Evolutionary conservation across 1,284 basidiomycete species (phyloP).

Genomic region (Rhodotorula sp.): DNA sequence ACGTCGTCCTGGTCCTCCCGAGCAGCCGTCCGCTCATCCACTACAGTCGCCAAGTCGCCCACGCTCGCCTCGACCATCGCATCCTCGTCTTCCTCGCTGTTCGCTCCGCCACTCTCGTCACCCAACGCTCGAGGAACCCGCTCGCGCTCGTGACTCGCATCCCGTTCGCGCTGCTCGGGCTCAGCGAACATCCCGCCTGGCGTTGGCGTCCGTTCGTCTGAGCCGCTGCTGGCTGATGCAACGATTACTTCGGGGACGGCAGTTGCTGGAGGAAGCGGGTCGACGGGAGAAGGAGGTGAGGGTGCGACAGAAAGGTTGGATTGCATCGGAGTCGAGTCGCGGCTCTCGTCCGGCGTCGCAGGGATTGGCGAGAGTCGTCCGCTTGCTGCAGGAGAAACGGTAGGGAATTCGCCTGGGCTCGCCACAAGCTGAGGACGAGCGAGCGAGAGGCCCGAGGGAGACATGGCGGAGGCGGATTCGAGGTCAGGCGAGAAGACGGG

Average conservation of each 20-base stretch:
- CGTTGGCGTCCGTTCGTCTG: constrained; percentile 21
- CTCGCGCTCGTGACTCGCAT: neutral
- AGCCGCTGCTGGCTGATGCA: neutral
- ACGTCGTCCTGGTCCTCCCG: neutral
- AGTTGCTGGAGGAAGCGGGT: neutral
- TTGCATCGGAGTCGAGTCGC: constrained; percentile 21
- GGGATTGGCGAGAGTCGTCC: constrained; percentile 1
- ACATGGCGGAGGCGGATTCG: neutral
- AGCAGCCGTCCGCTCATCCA: neutral
- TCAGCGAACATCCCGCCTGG: constrained; percentile 1
- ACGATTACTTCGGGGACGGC: neutral
- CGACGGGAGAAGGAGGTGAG: neutral
- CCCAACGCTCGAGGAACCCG: constrained; percentile 11
- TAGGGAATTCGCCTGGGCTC: too few relatives aligned
- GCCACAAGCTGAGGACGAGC: constrained; percentile 9
- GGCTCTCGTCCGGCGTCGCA: neutral
- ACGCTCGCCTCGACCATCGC: neutral
- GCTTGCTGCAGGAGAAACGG: too few relatives aligned
- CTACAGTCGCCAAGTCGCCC: neutral
- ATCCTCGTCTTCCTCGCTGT: constrained; percentile 8
- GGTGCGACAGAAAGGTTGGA: constrained; percentile 13
- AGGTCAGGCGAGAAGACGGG: neutral
- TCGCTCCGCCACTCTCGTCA: constrained; percentile 21
- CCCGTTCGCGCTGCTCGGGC: neutral
- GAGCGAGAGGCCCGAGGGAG: constrained; percentile 13